Conservation (phyloP, 345 rosid genomes). For the Brassica juncea region DNA sequence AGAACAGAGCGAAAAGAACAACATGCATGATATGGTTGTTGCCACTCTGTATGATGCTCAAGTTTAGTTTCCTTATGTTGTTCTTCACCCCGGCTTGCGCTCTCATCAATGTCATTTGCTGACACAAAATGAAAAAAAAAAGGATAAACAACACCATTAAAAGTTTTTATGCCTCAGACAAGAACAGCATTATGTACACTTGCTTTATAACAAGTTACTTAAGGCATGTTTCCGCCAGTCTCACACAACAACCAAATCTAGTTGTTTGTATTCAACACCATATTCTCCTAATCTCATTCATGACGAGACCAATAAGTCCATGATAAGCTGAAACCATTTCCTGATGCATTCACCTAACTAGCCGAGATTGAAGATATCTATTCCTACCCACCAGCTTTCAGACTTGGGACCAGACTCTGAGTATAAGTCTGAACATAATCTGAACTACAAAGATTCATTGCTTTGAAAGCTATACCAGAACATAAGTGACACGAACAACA, state of each 20-base stretch:
- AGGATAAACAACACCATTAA: not conserved
- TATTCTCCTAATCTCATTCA: not conserved
- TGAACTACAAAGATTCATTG: not conserved
- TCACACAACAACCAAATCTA: not conserved
- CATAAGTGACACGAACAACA: not conserved
- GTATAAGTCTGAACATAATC: not conserved
- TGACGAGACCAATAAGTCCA: not conserved
- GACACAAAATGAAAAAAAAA: slow-evolving; percentile 29
- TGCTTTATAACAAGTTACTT: not conserved
- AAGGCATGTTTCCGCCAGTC: not conserved
- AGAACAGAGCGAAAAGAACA: slow-evolving; percentile 74
- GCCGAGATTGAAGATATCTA: not conserved
- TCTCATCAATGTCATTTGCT: slow-evolving; percentile 84
- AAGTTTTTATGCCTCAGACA: not conserved
- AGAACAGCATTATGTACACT: not conserved
- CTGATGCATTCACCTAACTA: slow-evolving; percentile 30
- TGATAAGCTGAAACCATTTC: not conserved
- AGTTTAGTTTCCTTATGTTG: slow-evolving; percentile 81
- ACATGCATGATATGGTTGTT: slow-evolving; percentile 80
- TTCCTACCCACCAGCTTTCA: slow-evolving; percentile 13
- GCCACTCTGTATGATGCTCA: slow-evolving; percentile 75
- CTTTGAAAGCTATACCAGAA: not conserved
- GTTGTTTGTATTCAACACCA: not conserved
- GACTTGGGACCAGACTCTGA: not conserved
- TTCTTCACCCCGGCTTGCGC: slow-evolving; percentile 97